Conservation (phyloP, 805 yeast genomes). For the Starmerella etchellsii region DNA sequence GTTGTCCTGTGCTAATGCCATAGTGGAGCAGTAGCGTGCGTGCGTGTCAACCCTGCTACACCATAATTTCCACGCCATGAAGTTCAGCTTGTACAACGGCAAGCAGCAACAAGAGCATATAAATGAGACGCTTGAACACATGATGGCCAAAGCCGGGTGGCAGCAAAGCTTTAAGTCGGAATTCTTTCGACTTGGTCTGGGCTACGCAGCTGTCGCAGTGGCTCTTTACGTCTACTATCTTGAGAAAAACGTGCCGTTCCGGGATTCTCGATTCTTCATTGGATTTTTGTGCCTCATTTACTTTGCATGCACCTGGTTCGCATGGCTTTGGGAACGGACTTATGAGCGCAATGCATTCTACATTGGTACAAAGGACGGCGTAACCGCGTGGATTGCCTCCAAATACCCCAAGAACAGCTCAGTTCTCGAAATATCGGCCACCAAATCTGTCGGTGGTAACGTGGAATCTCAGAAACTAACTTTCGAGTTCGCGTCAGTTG, state of each 20-base stretch:
- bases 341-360: conserved; percentile 15
- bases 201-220: conserved; percentile 14
- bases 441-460: background rate
- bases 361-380: conserved; percentile 14
- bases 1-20: too few relatives aligned
- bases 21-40: too few relatives aligned
- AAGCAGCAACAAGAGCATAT: conserved; percentile 16
- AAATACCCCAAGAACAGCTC: conserved; percentile 6
- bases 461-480: background rate
- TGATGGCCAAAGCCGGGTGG: conserved; percentile 16
- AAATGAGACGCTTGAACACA: conserved; percentile 16
- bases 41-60: too few relatives aligned
- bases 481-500: conserved; percentile 7
- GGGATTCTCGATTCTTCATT: conserved; percentile 8
- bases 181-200: conserved; percentile 15
- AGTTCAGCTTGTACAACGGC: conserved; percentile 16
- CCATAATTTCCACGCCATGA: background rate
- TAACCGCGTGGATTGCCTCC: conserved; percentile 13
- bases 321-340: conserved; percentile 11
- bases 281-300: conserved; percentile 13
- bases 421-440: conserved; percentile 5
- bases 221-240: conserved; percentile 15
- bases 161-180: conserved; percentile 16
- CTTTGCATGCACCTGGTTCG: conserved; percentile 8
- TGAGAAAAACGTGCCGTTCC: conserved; percentile 14